phyloP scores from a whole-genome alignment of 1,139 yeast genomes.

The Blastobotrys illinoisensis region DNA sequence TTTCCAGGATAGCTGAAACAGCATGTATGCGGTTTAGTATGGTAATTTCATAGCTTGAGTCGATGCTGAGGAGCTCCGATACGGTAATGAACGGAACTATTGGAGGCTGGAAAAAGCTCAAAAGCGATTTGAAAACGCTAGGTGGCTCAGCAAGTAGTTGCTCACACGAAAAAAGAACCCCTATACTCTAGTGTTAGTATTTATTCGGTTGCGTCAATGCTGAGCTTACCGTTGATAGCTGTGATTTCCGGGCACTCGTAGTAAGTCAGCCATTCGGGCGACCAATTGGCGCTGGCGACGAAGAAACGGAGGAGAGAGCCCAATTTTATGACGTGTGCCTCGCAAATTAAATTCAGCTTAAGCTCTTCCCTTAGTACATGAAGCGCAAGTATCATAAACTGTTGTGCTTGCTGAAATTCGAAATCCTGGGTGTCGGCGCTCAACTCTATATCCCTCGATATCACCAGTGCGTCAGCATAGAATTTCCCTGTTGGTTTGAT shows the following conservation, averaged over 20 bases:
- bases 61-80: slow-evolving; percentile 38
- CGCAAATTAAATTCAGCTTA: slow-evolving; percentile 49
- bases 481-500: not conserved
- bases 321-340: slow-evolving; percentile 36
- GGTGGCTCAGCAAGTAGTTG: slow-evolving; percentile 24
- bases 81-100: slow-evolving; percentile 17
- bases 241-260: slow-evolving; percentile 35
- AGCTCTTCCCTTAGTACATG: slow-evolving; percentile 77
- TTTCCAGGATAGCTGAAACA: not conserved
- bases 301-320: slow-evolving; percentile 57
- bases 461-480: not conserved
- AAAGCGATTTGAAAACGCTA: slow-evolving; percentile 18
- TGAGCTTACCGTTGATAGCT: slow-evolving; percentile 10
- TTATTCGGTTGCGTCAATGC: slow-evolving; percentile 43
- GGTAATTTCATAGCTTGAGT: not conserved
- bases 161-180: slow-evolving; percentile 9
- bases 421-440: not conserved
- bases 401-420: slow-evolving; percentile 22
- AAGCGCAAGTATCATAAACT: slow-evolving; percentile 60
- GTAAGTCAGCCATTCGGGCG: slow-evolving; percentile 55
- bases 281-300: slow-evolving; percentile 72
- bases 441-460: not conserved
- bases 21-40: not conserved
- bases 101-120: slow-evolving; percentile 15
- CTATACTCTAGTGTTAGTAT: slow-evolving; percentile 34